Conservation (phyloP, 2,329 filamentous ascomycete genomes). For the Talaromyces pinophilus region DNA sequence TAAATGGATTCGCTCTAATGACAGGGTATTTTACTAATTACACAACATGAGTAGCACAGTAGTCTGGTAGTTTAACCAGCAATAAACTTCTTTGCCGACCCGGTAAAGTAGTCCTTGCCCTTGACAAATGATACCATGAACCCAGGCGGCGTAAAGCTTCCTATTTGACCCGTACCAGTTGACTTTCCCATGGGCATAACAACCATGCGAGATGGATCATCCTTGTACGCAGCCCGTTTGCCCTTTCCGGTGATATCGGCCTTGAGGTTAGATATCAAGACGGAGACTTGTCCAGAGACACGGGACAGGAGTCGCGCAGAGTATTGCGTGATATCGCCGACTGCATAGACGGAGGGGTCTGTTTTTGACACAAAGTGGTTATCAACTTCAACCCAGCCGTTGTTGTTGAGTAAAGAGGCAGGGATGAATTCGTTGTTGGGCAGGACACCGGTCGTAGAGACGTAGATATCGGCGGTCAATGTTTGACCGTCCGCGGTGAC, state of each 20-base stretch:
- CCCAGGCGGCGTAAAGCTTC: slow-evolving; percentile 22
- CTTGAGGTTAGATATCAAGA: slow-evolving; percentile 25
- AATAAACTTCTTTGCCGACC: slow-evolving; percentile 16
- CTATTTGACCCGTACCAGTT: slow-evolving; percentile 24
- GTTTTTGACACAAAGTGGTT: slow-evolving; percentile 21
- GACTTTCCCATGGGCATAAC: slow-evolving; percentile 25
- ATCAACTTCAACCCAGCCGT: slow-evolving; percentile 29
- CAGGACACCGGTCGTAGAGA: slow-evolving; percentile 26
- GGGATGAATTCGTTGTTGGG: slow-evolving; percentile 29
- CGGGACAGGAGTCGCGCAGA: slow-evolving; percentile 16
- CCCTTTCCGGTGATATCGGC: slow-evolving; percentile 24
- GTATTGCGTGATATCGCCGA: slow-evolving; percentile 26
- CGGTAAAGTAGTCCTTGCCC: slow-evolving; percentile 28
- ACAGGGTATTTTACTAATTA: neutral
- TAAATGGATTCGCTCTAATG: neutral
- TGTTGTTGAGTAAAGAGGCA: slow-evolving; percentile 21
- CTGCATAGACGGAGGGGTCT: slow-evolving; percentile 24
- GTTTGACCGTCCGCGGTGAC: slow-evolving; percentile 22
- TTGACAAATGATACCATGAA: slow-evolving; percentile 25
- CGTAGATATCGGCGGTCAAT: slow-evolving; percentile 30
- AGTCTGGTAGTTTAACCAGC: slow-evolving; percentile 5
- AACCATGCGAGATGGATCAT: slow-evolving; percentile 1
- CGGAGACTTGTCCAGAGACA: slow-evolving; percentile 16
- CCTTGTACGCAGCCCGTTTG: slow-evolving; percentile 21
- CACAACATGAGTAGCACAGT: neutral